A percentile compares a stretch with the other conserved stretches of the same genome.
Evolutionary conservation across 148 eudicot genomes (phyloP).

Genomic region (Rhododendron kiyosumense): DNA sequence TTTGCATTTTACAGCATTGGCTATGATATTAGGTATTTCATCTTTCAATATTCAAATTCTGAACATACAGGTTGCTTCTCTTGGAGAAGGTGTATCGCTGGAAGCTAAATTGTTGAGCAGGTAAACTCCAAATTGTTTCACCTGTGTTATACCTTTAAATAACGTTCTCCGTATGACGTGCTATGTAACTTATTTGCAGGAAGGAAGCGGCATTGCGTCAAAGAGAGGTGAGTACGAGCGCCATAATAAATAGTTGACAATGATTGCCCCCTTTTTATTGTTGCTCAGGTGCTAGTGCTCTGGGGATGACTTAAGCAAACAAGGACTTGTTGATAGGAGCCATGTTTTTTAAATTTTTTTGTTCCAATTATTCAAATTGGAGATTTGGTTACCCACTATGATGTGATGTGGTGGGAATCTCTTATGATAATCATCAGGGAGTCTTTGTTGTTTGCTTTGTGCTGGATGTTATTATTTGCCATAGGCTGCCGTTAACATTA

Average conservation of each 20-base stretch:
- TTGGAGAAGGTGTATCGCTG: slow-evolving; percentile 93
- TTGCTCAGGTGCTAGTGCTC: not conserved
- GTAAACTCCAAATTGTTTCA: slow-evolving; percentile 33
- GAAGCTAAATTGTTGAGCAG: slow-evolving; percentile 94
- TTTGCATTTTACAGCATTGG: not conserved
- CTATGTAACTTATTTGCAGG: slow-evolving; percentile 43
- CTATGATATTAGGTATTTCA: not conserved
- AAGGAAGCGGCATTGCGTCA: slow-evolving; percentile 96
- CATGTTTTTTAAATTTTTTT: not conserved
- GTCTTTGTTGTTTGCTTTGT: slow-evolving; percentile 6
- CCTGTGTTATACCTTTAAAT: slow-evolving; percentile 14
- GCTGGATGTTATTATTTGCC: not conserved
- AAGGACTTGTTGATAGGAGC: not conserved
- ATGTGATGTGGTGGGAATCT: not conserved
- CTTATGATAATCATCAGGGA: not conserved
- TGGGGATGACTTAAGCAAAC: not conserved
- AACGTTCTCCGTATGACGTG: slow-evolving; percentile 16
- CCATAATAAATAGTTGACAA: not conserved
- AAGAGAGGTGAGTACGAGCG: slow-evolving; percentile 69
- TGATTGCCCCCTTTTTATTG: not conserved
- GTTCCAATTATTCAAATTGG: not conserved
- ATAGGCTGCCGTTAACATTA: slow-evolving; percentile 11
- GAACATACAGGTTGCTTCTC: slow-evolving; percentile 75
- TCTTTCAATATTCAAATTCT: not conserved
- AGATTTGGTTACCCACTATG: not conserved